Conservation (phyloP, 495 filamentous ascomycete genomes). For the Barbatosphaeria neglecta region DNA sequence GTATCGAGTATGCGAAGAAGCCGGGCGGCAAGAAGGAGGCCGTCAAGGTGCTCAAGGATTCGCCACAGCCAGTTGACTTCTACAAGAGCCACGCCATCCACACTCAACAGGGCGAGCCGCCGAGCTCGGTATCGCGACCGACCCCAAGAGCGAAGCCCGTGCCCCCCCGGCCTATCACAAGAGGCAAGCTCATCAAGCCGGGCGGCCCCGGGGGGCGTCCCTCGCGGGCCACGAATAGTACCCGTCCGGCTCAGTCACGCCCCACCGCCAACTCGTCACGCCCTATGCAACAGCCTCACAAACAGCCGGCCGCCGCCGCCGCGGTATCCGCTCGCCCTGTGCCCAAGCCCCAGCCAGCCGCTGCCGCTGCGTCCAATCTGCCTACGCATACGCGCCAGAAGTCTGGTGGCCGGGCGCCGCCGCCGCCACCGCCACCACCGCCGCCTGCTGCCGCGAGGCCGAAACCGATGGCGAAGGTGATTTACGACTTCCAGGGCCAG, state of each 20-base stretch:
- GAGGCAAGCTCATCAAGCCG: conserved; percentile 78
- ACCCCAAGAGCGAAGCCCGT: conserved; percentile 78
- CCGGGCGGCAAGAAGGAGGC: conserved; percentile 70
- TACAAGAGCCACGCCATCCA: conserved; percentile 94
- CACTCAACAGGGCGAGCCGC: conserved; percentile 70
- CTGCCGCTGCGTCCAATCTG: conserved; percentile 15
- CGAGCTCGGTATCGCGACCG: conserved; percentile 70
- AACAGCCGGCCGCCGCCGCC: conserved; percentile 20
- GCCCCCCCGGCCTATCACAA: conserved; percentile 77
- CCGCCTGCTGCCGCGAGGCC: conserved; percentile 53
- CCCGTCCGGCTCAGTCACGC: conserved; percentile 39
- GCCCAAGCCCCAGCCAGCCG: conserved; percentile 5
- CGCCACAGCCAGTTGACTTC: conserved; percentile 59
- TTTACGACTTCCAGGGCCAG: conserved; percentile 81
- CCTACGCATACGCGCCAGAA: conserved; percentile 34
- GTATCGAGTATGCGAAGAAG: conserved; percentile 96
- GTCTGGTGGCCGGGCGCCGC: conserved; percentile 42
- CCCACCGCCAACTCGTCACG: conserved; percentile 31
- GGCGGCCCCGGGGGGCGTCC: conserved; percentile 77
- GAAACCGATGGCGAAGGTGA: conserved; percentile 65
- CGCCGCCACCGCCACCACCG: conserved; percentile 62
- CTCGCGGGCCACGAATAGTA: conserved; percentile 49
- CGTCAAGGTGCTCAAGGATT: conserved; percentile 84
- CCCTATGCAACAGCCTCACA: conserved; percentile 33
- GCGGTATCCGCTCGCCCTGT: conserved; percentile 22